Evolutionary conservation across 2,329 filamentous ascomycete species (phyloP).

Genomic region (Fonsecaea multimorphosa): DNA sequence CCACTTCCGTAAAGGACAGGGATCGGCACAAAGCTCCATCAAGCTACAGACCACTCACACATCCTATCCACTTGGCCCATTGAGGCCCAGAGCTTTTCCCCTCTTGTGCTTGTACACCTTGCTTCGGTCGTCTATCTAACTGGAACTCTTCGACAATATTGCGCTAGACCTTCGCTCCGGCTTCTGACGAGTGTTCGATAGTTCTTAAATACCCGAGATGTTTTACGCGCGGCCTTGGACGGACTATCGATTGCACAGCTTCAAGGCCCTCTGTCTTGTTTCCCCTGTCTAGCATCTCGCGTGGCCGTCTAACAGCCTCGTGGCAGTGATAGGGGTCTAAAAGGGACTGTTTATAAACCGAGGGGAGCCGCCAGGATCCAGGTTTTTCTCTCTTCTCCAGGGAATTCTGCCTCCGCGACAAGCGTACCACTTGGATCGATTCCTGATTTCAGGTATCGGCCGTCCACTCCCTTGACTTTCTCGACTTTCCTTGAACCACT

Average conservation of each 20-base stretch:
- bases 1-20: conserved; percentile 24
- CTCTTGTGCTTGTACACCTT: background rate
- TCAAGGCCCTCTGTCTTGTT: background rate
- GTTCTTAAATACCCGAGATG: conserved; percentile 14
- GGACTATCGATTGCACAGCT: conserved; percentile 16
- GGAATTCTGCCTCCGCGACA: conserved; percentile 20
- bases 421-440: conserved; percentile 19
- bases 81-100: background rate
- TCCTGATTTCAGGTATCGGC: conserved; percentile 14
- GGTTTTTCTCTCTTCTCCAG: conserved; percentile 10
- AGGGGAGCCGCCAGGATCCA: background rate
- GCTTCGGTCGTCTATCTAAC: background rate
- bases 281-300: conserved; percentile 18
- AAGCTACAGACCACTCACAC: background rate
- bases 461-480: conserved; percentile 21
- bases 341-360: conserved; percentile 18
- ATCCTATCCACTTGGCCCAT: background rate
- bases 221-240: background rate
- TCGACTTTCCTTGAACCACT: background rate
- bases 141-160: background rate
- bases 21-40: conserved; percentile 26
- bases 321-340: conserved; percentile 12
- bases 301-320: conserved; percentile 25
- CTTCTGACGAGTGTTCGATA: conserved; percentile 10
- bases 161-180: conserved; percentile 10